Conservation (phyloP, 306 rosid genomes). For the Prunus fruticosa region DNA sequence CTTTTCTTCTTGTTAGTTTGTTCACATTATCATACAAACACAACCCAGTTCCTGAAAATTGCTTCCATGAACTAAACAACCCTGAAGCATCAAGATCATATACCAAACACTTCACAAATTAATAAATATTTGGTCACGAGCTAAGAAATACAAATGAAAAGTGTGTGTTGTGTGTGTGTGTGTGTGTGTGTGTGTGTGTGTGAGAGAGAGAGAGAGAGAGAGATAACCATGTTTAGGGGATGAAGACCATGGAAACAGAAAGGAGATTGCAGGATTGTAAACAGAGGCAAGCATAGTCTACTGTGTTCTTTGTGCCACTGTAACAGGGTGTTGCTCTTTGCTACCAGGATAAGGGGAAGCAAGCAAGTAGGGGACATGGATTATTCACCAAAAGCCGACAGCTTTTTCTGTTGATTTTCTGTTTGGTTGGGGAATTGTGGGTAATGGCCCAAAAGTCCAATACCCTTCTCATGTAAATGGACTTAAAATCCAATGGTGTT, state of each 20-base stretch:
- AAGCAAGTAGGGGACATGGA: neutral
- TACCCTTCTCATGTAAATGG: neutral
- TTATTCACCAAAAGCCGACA: neutral
- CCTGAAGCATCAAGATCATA: conserved; percentile 20
- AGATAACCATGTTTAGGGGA: conserved; percentile 32
- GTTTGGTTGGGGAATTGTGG: neutral
- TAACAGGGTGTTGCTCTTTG: neutral
- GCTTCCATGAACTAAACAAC: conserved; percentile 10
- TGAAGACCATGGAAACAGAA: conserved; percentile 22
- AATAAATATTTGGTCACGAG: neutral
- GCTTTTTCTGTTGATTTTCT: neutral
- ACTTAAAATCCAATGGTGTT: neutral
- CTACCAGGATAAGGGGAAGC: neutral
- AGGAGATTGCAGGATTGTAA: conserved; percentile 26
- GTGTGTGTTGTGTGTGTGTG: too few species aligned
- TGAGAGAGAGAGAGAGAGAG: conserved; percentile 14
- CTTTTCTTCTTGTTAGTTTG: conserved; percentile 7
- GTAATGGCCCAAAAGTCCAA: too few species aligned
- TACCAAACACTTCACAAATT: neutral
- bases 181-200: too few species aligned
- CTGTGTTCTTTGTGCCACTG: neutral
- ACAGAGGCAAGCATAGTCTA: conserved; percentile 32
- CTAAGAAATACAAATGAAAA: neutral
- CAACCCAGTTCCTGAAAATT: conserved; percentile 27
- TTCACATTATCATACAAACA: conserved; percentile 13